Base-by-base conservation (phyloP, 371 early-diverging fungal genomes). In the Entomophthora muscae region DNA sequence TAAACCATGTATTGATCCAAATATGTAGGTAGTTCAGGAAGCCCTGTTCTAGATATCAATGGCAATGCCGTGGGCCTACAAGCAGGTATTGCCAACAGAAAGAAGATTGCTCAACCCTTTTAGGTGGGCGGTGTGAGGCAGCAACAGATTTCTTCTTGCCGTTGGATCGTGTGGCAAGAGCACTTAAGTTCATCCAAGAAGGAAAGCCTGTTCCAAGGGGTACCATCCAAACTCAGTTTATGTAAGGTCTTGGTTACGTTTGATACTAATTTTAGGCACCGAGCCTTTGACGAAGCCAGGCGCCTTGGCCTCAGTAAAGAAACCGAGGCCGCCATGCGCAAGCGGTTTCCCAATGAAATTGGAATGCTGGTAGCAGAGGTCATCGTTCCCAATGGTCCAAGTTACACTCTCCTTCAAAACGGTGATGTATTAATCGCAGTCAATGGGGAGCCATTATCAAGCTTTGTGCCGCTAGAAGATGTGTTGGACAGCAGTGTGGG, bases 71-170 rank as follows among this genome's bases (percentile, higher is more conserved):
- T 94, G 13, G 94, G 85, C 7, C 72, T 93, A 54, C 90, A 94
- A 64, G 91, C 91, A 5, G 92, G 91, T 61, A 74, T 10, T n/a
- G 21, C 21, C 2, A 24, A 22, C 3, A 7, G n/a, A 33, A 13
- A 22, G 7, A 28, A 53, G 73, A 1, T 63, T 65, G 33, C 32
- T 61, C 21, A 28, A 57, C 21, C n/a, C 3, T 55, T 3, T 26
- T 23, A 64, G 73, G 74, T 66, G 89, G 90, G 30, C 76, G 79
- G 26, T 75, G 76, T 3, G 81, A 82, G 57, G 92, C 91, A 10
- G 90, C 90, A 1, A 89, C 96, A 1, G 89, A 89, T 67, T 95
- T 91, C 78, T 95, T 90, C 70, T 82, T 95, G 62, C 96, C 96
- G 13, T 69, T 91, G 57, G 79, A 81, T 64, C 82, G 94, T 64